Evolutionary conservation across 1,284 basidiomycete species (phyloP).

Genomic region (Sanguinoderma infundibulare): DNA sequence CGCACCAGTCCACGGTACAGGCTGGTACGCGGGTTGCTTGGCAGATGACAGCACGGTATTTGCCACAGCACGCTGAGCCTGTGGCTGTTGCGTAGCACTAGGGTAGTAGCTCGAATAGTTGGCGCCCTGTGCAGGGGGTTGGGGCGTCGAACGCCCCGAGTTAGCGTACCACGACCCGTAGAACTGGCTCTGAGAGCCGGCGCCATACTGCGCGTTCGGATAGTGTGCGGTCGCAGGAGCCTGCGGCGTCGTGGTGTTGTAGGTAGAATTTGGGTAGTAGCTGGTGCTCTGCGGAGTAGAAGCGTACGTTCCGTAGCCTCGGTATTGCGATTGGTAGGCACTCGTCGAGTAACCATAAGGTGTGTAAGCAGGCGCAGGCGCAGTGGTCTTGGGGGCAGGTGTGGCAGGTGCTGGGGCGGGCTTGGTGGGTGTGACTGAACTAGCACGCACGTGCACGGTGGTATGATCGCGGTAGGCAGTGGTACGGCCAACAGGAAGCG

Average conservation of each 20-base stretch:
- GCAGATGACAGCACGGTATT: constrained; percentile 44
- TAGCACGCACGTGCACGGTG: constrained; percentile 65
- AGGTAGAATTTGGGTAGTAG: constrained; percentile 33
- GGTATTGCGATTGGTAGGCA: constrained; percentile 32
- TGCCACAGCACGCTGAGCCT: constrained; percentile 50
- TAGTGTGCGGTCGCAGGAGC: constrained; percentile 27
- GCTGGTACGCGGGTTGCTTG: constrained; percentile 34
- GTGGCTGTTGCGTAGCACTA: constrained; percentile 32
- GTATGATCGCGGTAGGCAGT: constrained; percentile 73
- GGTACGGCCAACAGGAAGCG: constrained; percentile 59
- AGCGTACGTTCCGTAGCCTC: constrained; percentile 35
- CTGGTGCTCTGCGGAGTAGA: constrained; percentile 28
- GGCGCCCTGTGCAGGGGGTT: constrained; percentile 38
- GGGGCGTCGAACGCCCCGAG: constrained; percentile 56
- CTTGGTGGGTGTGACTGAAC: constrained; percentile 40
- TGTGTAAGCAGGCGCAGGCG: constrained; percentile 26
- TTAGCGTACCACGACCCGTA: constrained; percentile 40
- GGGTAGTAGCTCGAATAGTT: constrained; percentile 37
- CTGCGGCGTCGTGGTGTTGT: constrained; percentile 13
- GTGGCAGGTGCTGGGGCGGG: constrained; percentile 28
- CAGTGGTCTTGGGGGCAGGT: constrained; percentile 20
- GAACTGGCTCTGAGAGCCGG: constrained; percentile 37
- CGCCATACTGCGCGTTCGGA: constrained; percentile 32
- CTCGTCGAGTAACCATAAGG: constrained; percentile 33
- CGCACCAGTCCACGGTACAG: constrained; percentile 33